phyloP scores from a whole-genome alignment of 164 flowering plant species.

The Sextonia rubra region DNA sequence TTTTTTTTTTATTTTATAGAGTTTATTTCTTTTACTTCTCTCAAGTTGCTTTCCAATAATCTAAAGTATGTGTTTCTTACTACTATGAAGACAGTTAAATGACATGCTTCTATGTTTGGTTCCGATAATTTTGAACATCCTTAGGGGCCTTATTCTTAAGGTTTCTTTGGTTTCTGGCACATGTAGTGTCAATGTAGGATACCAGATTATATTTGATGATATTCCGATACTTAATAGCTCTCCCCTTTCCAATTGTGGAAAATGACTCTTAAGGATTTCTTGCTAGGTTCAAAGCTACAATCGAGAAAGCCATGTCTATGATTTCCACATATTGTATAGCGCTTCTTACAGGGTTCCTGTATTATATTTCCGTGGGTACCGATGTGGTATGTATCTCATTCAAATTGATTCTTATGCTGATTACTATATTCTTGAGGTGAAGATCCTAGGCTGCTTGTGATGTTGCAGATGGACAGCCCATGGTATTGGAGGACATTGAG shows the following conservation, averaged over 20 bases:
- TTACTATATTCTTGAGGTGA: not conserved
- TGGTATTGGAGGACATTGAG: slow-evolving; percentile 52
- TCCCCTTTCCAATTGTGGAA: slow-evolving; percentile 7
- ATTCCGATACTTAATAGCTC: no score
- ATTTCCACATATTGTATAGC: slow-evolving; percentile 76
- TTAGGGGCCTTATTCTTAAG: no score
- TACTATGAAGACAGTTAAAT: no score
- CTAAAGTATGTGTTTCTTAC: not conserved
- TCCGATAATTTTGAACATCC: no score
- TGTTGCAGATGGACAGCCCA: slow-evolving; percentile 63
- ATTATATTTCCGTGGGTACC: slow-evolving; percentile 67
- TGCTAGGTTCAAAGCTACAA: slow-evolving; percentile 39
- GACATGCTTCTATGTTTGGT: not conserved
- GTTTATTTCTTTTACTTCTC: not conserved
- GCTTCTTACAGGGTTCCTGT: slow-evolving; percentile 74
- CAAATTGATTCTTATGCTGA: not conserved
- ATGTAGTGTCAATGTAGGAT: no score
- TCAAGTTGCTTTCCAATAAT: not conserved
- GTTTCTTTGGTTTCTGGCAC: no score
- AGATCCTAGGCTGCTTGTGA: not conserved
- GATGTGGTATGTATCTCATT: slow-evolving; percentile 43
- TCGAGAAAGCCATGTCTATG: slow-evolving; percentile 46
- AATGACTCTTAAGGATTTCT: slow-evolving; percentile 4
- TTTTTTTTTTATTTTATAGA: not conserved
- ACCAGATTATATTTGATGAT: no score